Evolutionary conservation across 2,329 filamentous ascomycete genomes (phyloP).

Genomic region (Colletotrichum chrysophilum): DNA sequence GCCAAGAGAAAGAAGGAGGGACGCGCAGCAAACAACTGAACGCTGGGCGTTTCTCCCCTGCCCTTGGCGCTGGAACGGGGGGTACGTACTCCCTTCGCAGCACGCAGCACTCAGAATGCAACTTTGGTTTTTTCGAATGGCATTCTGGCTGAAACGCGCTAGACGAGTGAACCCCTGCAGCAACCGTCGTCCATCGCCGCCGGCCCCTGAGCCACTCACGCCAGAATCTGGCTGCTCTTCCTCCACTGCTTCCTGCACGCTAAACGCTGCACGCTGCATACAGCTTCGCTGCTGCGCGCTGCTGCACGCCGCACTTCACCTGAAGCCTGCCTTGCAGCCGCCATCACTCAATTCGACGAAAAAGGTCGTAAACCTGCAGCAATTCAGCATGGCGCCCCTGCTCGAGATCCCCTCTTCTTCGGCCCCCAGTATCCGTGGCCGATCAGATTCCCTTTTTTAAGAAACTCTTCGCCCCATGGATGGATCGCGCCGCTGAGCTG

Average conservation of each 20-base stretch:
- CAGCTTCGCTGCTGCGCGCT: neutral
- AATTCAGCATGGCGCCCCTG: neutral
- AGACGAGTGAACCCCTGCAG: constrained; percentile 9
- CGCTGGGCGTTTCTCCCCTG: neutral
- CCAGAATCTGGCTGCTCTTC: neutral
- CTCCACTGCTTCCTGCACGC: neutral
- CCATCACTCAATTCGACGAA: neutral
- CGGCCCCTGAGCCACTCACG: constrained; percentile 6
- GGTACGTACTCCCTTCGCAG: neutral
- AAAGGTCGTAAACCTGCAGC: neutral
- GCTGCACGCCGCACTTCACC: neutral
- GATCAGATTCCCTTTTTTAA: neutral
- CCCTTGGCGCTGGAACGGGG: neutral
- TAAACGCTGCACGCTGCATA: neutral
- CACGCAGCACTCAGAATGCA: neutral
- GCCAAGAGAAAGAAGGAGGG: neutral
- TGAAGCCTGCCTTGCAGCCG: neutral
- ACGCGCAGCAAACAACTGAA: neutral
- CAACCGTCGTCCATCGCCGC: neutral
- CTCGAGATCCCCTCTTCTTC: neutral
- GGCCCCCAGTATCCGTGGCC: neutral
- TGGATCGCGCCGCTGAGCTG: neutral
- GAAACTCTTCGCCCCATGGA: neutral
- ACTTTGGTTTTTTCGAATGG: neutral
- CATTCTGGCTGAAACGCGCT: constrained; percentile 18